These are phyloP conservation scores for Dictyostelium brefeldianum DNA, from an alignment of 78 protist species.

Conservation along the genomic window DNA sequence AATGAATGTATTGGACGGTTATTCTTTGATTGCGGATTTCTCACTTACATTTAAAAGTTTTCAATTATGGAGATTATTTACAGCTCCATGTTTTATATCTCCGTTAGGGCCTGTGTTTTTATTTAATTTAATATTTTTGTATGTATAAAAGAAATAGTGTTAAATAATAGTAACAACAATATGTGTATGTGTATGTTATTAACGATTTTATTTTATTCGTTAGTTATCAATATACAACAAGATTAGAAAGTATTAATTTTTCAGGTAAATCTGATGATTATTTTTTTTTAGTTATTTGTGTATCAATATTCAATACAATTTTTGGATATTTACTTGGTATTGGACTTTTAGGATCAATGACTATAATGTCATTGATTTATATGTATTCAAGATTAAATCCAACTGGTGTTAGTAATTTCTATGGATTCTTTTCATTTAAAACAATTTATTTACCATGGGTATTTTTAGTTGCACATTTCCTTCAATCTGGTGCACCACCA, in stretches of 20 bases:
- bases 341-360: background rate
- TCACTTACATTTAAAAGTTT: conserved; percentile 6
- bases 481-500: conserved; percentile 11
- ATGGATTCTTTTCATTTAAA: conserved; percentile 67
- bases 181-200: too few relatives aligned
- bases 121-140: conserved; percentile 31
- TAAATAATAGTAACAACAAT: background rate
- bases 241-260: conserved; percentile 22
- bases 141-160: background rate
- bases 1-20: background rate
- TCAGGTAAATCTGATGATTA: conserved; percentile 47
- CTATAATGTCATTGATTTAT: conserved; percentile 52
- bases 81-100: conserved; percentile 11
- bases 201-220: too few relatives aligned
- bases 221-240: conserved; percentile 40
- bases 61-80: conserved; percentile 55
- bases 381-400: conserved; percentile 77
- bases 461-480: conserved; percentile 20
- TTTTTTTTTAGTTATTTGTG: conserved; percentile 22
- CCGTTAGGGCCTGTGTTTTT: conserved; percentile 18
- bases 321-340: conserved; percentile 2
- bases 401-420: conserved; percentile 45
- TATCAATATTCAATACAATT: background rate
- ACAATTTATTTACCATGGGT: conserved; percentile 82
- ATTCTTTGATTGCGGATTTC: background rate